phyloP scores from a whole-genome alignment of 257 asterid genomes.

The Paulownia fortunei region DNA sequence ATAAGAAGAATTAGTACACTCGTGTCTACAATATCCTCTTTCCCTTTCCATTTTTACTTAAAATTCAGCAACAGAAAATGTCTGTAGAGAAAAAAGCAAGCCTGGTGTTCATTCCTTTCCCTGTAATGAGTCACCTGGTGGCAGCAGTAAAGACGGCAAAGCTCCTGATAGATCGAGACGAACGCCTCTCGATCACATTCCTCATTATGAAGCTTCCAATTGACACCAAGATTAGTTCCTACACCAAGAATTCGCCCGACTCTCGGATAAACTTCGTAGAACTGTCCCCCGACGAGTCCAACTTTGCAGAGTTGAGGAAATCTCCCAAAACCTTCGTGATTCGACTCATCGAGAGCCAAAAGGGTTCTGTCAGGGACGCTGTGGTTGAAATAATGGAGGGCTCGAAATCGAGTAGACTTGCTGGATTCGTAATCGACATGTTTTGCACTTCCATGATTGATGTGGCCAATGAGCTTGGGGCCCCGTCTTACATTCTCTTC shows the following conservation, averaged over 20 bases:
- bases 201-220: slow-evolving; percentile 38
- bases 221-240: slow-evolving; percentile 32
- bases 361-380: slow-evolving; percentile 27
- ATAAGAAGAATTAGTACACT: no score
- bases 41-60: not conserved
- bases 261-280: slow-evolving; percentile 36
- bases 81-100: not conserved
- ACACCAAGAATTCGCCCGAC: not conserved
- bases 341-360: slow-evolving; percentile 35
- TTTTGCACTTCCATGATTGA: slow-evolving; percentile 46
- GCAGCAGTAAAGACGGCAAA: slow-evolving; percentile 42
- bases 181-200: slow-evolving; percentile 45
- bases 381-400: slow-evolving; percentile 16
- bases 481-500: slow-evolving; percentile 49
- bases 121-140: slow-evolving; percentile 43
- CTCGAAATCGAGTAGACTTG: not conserved
- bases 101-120: slow-evolving; percentile 49
- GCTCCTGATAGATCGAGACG: slow-evolving; percentile 38
- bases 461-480: slow-evolving; percentile 52
- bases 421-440: slow-evolving; percentile 46
- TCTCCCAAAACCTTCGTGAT: not conserved
- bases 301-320: not conserved
- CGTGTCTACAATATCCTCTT: not conserved
- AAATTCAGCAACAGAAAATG: not conserved
- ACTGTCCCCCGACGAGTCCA: slow-evolving; percentile 11